Percentiles rank a stretch among this genome's conserved stretches.
phyloP scores from a whole-genome alignment of 2,329 filamentous ascomycete genomes.

The Dichotomopilus funicola region DNA sequence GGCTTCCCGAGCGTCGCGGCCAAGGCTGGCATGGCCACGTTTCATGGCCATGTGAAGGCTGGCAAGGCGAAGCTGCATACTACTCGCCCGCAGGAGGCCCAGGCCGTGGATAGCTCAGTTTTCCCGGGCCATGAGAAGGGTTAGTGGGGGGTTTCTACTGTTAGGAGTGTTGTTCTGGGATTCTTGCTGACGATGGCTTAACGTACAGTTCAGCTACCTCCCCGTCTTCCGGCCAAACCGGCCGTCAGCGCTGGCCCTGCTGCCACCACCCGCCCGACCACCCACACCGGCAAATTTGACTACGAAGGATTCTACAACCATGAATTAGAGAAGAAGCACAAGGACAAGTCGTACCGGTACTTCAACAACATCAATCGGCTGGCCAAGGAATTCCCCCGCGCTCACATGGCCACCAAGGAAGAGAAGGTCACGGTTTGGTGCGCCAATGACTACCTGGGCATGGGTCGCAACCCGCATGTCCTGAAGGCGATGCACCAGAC shows the following conservation, averaged over 20 bases:
- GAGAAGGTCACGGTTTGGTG: slow-evolving; percentile 97
- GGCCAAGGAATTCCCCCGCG: slow-evolving; percentile 90
- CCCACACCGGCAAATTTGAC: slow-evolving; percentile 61
- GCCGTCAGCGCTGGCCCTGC: slow-evolving; percentile 17
- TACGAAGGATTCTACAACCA: slow-evolving; percentile 83
- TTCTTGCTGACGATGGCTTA: slow-evolving; percentile 7
- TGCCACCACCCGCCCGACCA: slow-evolving; percentile 27
- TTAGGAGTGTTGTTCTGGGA: neutral
- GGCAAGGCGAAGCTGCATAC: slow-evolving; percentile 76
- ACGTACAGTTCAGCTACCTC: slow-evolving; percentile 31
- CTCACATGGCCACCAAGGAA: slow-evolving; percentile 77
- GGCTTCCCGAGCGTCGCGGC: slow-evolving; percentile 36
- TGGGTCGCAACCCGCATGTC: slow-evolving; percentile 86
- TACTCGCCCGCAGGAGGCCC: slow-evolving; percentile 68
- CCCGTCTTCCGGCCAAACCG: slow-evolving; percentile 23
- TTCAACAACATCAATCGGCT: slow-evolving; percentile 99
- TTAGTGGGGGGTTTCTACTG: too few species aligned
- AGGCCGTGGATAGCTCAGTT: slow-evolving; percentile 58
- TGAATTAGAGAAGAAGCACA: slow-evolving; percentile 97
- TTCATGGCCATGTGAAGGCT: slow-evolving; percentile 45
- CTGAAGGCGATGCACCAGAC: slow-evolving; percentile 91
- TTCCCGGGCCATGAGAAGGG: slow-evolving; percentile 43
- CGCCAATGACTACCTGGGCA: slow-evolving; percentile 97
- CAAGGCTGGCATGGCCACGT: slow-evolving; percentile 44
- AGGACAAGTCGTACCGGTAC: slow-evolving; percentile 99